Evolutionary conservation across 345 rosid species (phyloP).

Genomic region (Crucihimalaya himalaica): DNA sequence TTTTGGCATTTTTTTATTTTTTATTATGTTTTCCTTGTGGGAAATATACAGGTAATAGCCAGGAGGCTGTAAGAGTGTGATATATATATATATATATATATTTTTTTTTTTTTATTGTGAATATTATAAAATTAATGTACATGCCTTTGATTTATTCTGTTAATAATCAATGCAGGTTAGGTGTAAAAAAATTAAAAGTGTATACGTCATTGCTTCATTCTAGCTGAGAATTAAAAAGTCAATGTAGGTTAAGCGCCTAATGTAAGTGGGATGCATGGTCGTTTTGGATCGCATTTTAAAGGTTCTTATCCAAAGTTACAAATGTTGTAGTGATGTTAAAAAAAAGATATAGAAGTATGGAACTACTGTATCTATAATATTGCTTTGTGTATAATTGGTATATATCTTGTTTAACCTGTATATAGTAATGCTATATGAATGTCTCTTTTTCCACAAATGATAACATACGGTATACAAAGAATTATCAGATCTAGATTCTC

Average conservation of each 20-base stretch:
- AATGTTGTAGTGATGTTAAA: not conserved
- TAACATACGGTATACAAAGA: not conserved
- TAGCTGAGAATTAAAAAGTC: not conserved
- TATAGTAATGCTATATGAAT: not conserved
- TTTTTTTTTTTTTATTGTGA: not conserved
- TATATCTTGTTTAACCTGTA: not conserved
- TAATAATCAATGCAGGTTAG: not conserved
- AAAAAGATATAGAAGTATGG: not conserved
- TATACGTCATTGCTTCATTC: not conserved
- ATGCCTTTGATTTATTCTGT: not conserved
- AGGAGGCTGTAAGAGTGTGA: conserved; percentile 3
- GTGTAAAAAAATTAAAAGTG: no score
- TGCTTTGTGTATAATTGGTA: not conserved
- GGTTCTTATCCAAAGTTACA: not conserved
- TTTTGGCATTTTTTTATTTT: not conserved
- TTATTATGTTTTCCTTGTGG: conserved; percentile 11
- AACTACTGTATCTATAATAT: not conserved
- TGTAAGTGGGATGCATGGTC: not conserved
- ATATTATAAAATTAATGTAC: not conserved
- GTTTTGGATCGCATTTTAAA: conserved; percentile 4
- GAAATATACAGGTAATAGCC: conserved; percentile 28
- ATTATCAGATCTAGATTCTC: not conserved
- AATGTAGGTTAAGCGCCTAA: not conserved
- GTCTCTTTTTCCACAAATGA: not conserved
- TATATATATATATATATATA: no score